Base-by-base conservation (phyloP, 176 grass and related monocot species). In the Pontederia crassipes region DNA sequence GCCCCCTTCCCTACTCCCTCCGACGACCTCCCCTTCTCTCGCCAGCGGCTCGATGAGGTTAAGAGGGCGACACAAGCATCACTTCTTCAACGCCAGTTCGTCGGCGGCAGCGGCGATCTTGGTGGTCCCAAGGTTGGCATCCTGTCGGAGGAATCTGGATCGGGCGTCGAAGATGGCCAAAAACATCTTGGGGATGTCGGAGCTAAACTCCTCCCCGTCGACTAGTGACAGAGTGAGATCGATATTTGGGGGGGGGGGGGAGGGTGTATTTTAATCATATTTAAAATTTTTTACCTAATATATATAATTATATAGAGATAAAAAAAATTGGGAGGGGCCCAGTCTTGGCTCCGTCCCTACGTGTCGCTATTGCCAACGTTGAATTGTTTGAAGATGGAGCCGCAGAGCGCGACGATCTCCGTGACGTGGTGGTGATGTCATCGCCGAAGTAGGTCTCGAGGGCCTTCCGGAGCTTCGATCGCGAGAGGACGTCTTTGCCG, bases 151-250 rank as follows among this genome's bases (percentile, higher is more conserved):
- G 78, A 96, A 96, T 67, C 81, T 90, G 80, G 54, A 96, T 52
- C 8, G 91, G 91, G 32, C 91, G 24, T 96, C 83, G 35, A 86
- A 86, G 64, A 96, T 80, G 61, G 86, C 86, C 62, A 96, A 83
- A 80, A 96, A 86, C 72, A 87, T 96, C 75, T 72, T 76, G 55
- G 79, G 87, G 83, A 96, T 90, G 83, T 96, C 83, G 75, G 69
- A 72, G 50, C 69, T 76, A 79, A 90, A 82, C 80, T 92, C 80
- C 53, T 59, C 79, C 47, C 20, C 1, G 20, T 24, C 20, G 20
- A 24, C 0, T 1, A 24, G 20, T 24, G 20, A 24, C 20, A 1
- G 20, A 24, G 20, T 1, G 20, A 24, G 20, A 24, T 24, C 20
- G 20, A 24, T 24, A 24, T 24, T 24, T 24, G 0, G 20, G 20